Base-by-base conservation (phyloP, 2,329 filamentous ascomycete genomes). In the Chaetomiaceae sp. region DNA sequence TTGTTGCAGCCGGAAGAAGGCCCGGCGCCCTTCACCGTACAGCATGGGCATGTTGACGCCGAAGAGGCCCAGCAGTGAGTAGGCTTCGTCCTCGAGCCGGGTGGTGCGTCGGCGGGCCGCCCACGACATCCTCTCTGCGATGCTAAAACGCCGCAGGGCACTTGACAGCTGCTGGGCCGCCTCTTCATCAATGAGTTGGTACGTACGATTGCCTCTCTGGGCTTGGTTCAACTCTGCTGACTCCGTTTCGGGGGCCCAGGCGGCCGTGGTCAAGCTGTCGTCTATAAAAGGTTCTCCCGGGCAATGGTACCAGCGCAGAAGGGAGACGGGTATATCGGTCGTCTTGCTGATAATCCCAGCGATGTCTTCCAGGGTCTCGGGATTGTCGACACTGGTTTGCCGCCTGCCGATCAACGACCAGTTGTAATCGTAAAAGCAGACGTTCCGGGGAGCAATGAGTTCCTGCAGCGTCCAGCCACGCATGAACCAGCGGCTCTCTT, bases 61-160 rank as follows among this genome's bases (percentile, higher is more conserved):
- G 25, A 77, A 77, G 0, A 77, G 65, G 0, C 74, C 75, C 3
- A 77, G 55, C 0, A 77, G 61, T 9, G 66, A 74, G 37, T 77
- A 77, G 0, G 72, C 72, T n/a, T 65, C 65, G 36, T 77, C 75
- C 43, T 77, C 74, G 0, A 51, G 4, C 3, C 67, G 53, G 0
- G 62, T 66, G 0, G 72, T 74, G 4, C 61, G 51, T 17, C 66
- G 65, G 15, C 52, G 54, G 9, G 68, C 68, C 29, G 65, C 71
- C 71, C 68, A 75, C 4, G 66, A 71, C 72, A 74, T 73, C 15
- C 70, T 66, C 31, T 68, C 65, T 0, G 72, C 71, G 31, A 72
- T 36, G 34, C 56, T 57, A 9, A 27, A 27, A 27, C 25, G 25
- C 25, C 25, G 25, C 25, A 27, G 25, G 25, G 25, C 25, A 9